Percentiles rank a stretch among this genome's conserved stretches.
Conservation (phyloP, 1,284 basidiomycete genomes). For the Pseudozyma tsukubaensis region DNA sequence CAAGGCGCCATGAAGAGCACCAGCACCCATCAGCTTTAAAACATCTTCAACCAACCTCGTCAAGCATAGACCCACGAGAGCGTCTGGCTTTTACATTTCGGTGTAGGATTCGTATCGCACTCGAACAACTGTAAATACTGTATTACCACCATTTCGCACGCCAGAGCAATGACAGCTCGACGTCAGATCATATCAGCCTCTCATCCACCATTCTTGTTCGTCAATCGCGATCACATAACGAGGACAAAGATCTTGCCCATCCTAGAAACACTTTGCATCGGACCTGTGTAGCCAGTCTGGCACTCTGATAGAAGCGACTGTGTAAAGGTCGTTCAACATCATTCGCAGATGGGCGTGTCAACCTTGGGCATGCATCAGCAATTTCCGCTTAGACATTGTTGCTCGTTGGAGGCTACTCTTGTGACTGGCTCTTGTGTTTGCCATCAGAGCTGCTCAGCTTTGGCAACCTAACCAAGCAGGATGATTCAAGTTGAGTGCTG, state of each 20-base stretch:
- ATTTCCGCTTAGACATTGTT: not conserved
- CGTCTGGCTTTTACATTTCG: not conserved
- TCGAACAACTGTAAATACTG: slow-evolving; percentile 28
- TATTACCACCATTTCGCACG: slow-evolving; percentile 19
- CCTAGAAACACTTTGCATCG: not conserved
- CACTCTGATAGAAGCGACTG: too few species aligned
- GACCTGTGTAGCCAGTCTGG: not conserved
- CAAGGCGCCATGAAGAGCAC: slow-evolving; percentile 30
- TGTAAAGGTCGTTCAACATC: too few species aligned
- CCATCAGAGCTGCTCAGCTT: too few species aligned
- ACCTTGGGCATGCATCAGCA: too few species aligned
- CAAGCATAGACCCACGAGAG: slow-evolving; percentile 5
- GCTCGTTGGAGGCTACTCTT: not conserved
- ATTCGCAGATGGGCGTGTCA: too few species aligned
- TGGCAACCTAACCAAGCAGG: too few species aligned
- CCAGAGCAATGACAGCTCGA: not conserved
- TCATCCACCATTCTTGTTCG: slow-evolving; percentile 22
- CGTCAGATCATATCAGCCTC: not conserved
- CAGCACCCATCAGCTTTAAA: too few species aligned
- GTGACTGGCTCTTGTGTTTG: not conserved
- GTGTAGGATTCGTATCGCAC: not conserved
- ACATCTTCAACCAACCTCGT: too few species aligned
- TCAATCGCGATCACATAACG: slow-evolving; percentile 7
- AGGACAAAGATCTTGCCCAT: not conserved
- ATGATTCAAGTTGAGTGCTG: too few species aligned